Conservation (phyloP, 108 stramenopile species). For the Pseudonitzschia multiseries region DNA sequence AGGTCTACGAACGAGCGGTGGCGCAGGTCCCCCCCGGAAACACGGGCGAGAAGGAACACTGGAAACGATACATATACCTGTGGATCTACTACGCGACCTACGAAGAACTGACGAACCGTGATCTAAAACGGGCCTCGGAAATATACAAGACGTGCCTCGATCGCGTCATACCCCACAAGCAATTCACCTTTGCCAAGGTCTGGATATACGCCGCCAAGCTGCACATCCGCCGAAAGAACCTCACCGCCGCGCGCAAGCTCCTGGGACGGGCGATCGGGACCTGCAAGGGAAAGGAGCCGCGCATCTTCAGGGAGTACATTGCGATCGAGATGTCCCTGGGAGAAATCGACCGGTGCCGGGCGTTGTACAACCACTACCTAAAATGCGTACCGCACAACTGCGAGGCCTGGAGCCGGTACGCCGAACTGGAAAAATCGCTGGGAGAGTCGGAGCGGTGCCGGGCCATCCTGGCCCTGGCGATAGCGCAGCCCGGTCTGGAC, state of each 20-base stretch:
- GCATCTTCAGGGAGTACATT: conserved; percentile 92
- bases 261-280: conserved; percentile 93
- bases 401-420: conserved; percentile 90
- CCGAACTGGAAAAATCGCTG: conserved; percentile 89
- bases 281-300: conserved; percentile 92
- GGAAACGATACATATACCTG: conserved; percentile 95
- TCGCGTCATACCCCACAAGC: conserved; percentile 88
- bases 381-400: conserved; percentile 92
- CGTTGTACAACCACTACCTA: conserved; percentile 91
- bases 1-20: conserved; percentile 95
- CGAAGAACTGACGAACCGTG: conserved; percentile 90
- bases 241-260: conserved; percentile 89
- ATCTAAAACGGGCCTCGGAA: conserved; percentile 78
- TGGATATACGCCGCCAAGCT: conserved; percentile 96
- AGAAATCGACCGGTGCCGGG: conserved; percentile 96
- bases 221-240: conserved; percentile 89
- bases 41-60: conserved; percentile 85
- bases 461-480: conserved; percentile 95
- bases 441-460: conserved; percentile 94
- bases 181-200: conserved; percentile 92
- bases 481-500: conserved; percentile 90
- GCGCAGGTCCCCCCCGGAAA: conserved; percentile 84
- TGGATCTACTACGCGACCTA: conserved; percentile 94
- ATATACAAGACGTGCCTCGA: conserved; percentile 87
- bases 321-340: conserved; percentile 94